Evolutionary conservation across 1,284 basidiomycete genomes (phyloP), one percentile per base, ranked within the genome.

Genomic region (Irpex lacteus): DNA sequence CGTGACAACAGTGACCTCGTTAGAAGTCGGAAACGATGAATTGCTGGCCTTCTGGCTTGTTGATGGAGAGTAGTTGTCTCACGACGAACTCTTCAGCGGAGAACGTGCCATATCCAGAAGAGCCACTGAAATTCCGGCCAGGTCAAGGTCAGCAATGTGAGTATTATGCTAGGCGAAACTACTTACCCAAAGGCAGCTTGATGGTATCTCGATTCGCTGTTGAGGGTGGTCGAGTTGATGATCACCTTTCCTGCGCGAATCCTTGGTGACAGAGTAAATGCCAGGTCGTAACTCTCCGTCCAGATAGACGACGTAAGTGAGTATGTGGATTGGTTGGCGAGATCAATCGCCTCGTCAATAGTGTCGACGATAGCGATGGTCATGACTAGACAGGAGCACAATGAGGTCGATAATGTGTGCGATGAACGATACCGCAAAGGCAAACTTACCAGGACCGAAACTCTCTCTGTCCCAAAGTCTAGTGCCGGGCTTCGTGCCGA

Each of bases 301-400:
- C 85, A 89, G 7, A 89, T 67, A 2, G 80, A 74, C 0, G 85
- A 80, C 0, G 77, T 74, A 26, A 90, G 72, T 1, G 84, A 82
- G 66, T 85, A 88, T 0, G 82, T 81, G 0, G 83, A 79, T 8
- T 79, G 77, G 68, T 89, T 86, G 2, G 83, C 83, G 3, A 83
- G 71, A 32, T 82, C 78, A 15, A 85, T 73, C 1, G 83, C 82
- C 69, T 85, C 83, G 36, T 85, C 82, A 7, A 81, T 67, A 0
- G 78, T 82, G 38, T 85, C 80, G 19, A 81, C 80, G 0, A 76
- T 74, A 2, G 82, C 77, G 62, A 87, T 77, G 5, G 76, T 76
- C 32, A 84, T 70, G 2, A 86, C 84, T 83, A 70, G 9, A 47
- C 4, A 15, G 34, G 1, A 11, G 32, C 19, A 19, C 26, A 63